Evolutionary conservation across 176 grass and related monocot species (phyloP), one percentile per base, ranked within the genome.

Genomic region (Cocos nucifera): DNA sequence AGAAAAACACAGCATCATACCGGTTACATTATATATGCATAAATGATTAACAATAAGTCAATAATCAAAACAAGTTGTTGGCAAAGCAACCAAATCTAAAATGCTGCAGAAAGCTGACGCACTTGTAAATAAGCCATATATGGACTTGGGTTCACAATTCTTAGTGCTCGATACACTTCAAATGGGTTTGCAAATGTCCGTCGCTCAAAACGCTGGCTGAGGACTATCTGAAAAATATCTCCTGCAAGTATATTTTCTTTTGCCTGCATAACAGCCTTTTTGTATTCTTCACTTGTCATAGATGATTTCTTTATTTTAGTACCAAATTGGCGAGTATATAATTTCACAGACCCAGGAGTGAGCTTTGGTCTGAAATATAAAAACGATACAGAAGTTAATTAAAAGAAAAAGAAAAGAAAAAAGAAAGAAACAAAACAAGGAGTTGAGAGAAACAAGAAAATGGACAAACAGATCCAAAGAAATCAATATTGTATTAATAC

Each of bases 51-150:
- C 1, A 35, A 20, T 56, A 67, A 66, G 23, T 65, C 56, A 75
- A 58, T 65, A 50, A 29, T 26, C 7, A 66, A 23, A 48, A 23
- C 15, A 22, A 27, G 39, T 22, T 5, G 30, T 62, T 18, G 8
- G 32, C 32, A 2, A 52, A 50, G 62, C 7, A 24, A 65, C 17
- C 17, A 8, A 56, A 17, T 56, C 15, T 21, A 72, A 19, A 53
- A 4, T 4, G 17, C 6, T 8, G 22, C 50, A 54, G 59, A 32
- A 16, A 51, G 48, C 18, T 22, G 69, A 56, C 53, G 30, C 70
- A 97, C 92, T 73, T 97, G 92, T 67, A 97, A 70, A 72, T 90
- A 97, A 59, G 80, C 70, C 87, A 97, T 91, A 58, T 97, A 85
- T 50, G 87, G 92, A 63, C 87, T 97, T 44, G 92, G 92, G 32